Evolutionary conservation across 2,329 filamentous ascomycete species (phyloP).

Genomic region (Zopfia rhizophila): DNA sequence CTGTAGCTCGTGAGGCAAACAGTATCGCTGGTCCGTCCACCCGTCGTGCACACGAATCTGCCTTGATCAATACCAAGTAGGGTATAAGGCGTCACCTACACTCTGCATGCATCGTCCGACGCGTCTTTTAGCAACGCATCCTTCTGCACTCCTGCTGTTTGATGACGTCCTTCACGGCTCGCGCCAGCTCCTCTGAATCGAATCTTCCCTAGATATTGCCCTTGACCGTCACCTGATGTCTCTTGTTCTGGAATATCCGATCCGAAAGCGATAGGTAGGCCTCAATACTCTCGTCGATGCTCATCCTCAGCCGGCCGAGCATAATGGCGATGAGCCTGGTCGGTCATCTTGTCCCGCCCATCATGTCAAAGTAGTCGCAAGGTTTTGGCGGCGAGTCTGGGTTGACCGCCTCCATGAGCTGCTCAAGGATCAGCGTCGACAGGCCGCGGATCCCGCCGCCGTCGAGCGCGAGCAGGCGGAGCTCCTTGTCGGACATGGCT

Average conservation of each 20-base stretch:
- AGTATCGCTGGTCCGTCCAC: no score
- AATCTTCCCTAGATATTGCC: constrained; percentile 1
- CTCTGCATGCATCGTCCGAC: constrained; percentile 6
- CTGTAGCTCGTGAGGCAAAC: no score
- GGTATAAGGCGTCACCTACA: background rate
- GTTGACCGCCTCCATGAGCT: constrained; percentile 23
- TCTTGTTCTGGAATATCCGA: background rate
- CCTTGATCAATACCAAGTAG: background rate
- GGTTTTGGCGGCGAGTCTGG: constrained; percentile 17
- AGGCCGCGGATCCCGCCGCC: constrained; percentile 20
- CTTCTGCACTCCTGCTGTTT: constrained; percentile 26
- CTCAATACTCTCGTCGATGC: constrained; percentile 11
- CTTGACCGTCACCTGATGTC: no score
- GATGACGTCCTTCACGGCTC: constrained; percentile 24
- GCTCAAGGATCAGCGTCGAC: constrained; percentile 21
- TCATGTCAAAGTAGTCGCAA: constrained; percentile 22
- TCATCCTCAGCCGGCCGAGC: constrained; percentile 20
- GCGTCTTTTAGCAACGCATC: constrained; percentile 6
- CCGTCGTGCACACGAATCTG: constrained; percentile 13
- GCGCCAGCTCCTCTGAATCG: constrained; percentile 7
- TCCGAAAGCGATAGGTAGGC: constrained; percentile 1
- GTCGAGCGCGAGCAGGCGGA: constrained; percentile 19
- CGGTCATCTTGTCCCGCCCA: no score
- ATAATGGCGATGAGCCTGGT: constrained; percentile 22
- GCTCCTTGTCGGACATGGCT: no score